Evolutionary conservation across 2,329 filamentous ascomycete genomes (phyloP), one percentile per base, ranked within the genome.

Genomic region (Hypoxylon sp.): DNA sequence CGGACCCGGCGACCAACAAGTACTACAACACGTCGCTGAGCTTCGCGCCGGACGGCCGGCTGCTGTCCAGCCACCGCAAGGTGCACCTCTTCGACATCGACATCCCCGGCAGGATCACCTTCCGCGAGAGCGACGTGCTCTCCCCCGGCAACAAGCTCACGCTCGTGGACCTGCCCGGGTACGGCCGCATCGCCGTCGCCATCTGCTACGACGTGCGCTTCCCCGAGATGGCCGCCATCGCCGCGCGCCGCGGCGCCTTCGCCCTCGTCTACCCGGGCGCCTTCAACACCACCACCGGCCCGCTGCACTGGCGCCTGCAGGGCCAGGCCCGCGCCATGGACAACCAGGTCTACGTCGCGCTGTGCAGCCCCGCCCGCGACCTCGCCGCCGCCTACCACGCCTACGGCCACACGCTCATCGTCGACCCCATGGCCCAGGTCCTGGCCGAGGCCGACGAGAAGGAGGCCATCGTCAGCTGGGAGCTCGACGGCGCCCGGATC

Each of bases 131-230:
- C 55, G 94, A 97, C 67, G 93, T 97, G 38, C 85, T 99, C 32
- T 91, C 87, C 20, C 89, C 95, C 0, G 96, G 96, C 0, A 91
- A 95, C 80, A 90, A 92, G 75, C 81, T 97, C 64, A 97, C 95
- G 0, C 80, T 98, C 2, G 84, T 98, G 24, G 91, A 97, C 70
- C 82, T 97, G 28, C 93, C 94, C 2, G 93, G 91, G 70, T 97
- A 97, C 78, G 96, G 96, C 64, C 91, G 88, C 77, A 87, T 99
- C 67, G 93, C 88, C 3, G 82, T 99, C 3, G 94, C 92, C 30
- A 98, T 99, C 76, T 99, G 96, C 85, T 99, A 99, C 81, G 96
- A 99, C 80, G 88, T 99, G 58, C 93, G 96, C 40, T 99, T 99
- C 82, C 95, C 96, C 0, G 96, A 98, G 80, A 84, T 97, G 9